Evolutionary conservation across 441 rosid species (phyloP).

Genomic region (Gossypium lobatum): DNA sequence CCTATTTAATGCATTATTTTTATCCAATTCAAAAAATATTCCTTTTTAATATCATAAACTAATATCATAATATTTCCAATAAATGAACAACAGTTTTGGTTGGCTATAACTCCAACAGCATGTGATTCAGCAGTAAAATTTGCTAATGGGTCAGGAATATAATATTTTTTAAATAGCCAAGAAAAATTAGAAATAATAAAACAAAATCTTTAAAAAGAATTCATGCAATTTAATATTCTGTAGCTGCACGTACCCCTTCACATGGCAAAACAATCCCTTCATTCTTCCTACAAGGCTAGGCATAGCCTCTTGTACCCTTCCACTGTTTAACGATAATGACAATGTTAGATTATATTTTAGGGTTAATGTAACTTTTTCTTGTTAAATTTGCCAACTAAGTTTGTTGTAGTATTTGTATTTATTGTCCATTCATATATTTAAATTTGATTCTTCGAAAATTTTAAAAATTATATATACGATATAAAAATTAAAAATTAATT

Average conservation of each 20-base stretch:
- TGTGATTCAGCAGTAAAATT: slow-evolving; percentile 18
- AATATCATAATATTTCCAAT: neutral
- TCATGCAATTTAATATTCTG: slow-evolving; percentile 22
- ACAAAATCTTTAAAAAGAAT: neutral
- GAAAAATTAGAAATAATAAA: slow-evolving; percentile 7
- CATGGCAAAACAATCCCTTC: slow-evolving; percentile 33
- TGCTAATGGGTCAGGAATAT: neutral
- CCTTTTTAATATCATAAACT: neutral
- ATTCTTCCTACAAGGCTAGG: slow-evolving; percentile 16
- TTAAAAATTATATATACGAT: no score
- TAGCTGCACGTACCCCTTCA: slow-evolving; percentile 22
- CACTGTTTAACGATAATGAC: slow-evolving; percentile 19
- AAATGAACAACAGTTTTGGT: neutral
- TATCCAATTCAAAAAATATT: neutral
- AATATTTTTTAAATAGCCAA: neutral
- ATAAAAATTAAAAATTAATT: no score
- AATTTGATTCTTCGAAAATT: no score
- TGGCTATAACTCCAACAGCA: neutral
- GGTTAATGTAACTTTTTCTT: neutral
- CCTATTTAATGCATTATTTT: neutral
- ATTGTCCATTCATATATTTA: no score
- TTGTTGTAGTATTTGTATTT: no score
- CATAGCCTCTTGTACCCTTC: slow-evolving; percentile 11
- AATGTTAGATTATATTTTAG: neutral
- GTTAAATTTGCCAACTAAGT: no score